Conservation (phyloP, 1,284 basidiomycete genomes). For the Erythrobasidium hasegawianum region DNA sequence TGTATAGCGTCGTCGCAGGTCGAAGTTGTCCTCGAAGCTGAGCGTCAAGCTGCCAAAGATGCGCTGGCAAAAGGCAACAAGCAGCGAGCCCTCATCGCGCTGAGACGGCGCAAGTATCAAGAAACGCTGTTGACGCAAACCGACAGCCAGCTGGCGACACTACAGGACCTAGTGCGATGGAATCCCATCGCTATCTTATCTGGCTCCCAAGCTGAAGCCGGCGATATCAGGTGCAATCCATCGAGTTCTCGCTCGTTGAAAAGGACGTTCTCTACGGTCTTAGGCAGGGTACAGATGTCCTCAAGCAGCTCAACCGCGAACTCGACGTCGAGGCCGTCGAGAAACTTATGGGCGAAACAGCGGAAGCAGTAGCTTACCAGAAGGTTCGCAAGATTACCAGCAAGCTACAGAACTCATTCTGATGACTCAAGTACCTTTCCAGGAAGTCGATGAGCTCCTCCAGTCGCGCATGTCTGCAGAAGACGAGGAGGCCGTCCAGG, state of each 20-base stretch:
- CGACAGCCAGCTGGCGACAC: slow-evolving; percentile 78
- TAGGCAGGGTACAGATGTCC: slow-evolving; percentile 85
- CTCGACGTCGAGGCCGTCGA: slow-evolving; percentile 91
- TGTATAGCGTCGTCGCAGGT: slow-evolving; percentile 59
- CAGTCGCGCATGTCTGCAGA: slow-evolving; percentile 75
- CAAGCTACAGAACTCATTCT: neutral
- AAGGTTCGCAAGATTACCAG: slow-evolving; percentile 55
- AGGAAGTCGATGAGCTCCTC: slow-evolving; percentile 90
- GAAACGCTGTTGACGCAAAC: slow-evolving; percentile 81
- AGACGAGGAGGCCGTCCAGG: slow-evolving; percentile 89
- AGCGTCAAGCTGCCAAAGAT: slow-evolving; percentile 80
- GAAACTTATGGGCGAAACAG: slow-evolving; percentile 82
- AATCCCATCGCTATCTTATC: too few species aligned
- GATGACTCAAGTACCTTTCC: slow-evolving; percentile 14
- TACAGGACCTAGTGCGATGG: slow-evolving; percentile 84
- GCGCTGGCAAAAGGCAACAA: slow-evolving; percentile 78
- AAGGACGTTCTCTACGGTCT: slow-evolving; percentile 87
- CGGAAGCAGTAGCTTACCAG: slow-evolving; percentile 88
- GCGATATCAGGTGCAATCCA: slow-evolving; percentile 71
- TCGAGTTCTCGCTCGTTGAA: slow-evolving; percentile 94
- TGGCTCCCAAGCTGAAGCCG: neutral
- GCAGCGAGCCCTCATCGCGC: slow-evolving; percentile 76
- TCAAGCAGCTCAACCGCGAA: slow-evolving; percentile 90
- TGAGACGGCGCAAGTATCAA: slow-evolving; percentile 89
- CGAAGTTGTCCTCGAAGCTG: slow-evolving; percentile 76